Base-by-base conservation (phyloP, 2,329 filamentous ascomycete genomes). In the Apiospora marii region DNA sequence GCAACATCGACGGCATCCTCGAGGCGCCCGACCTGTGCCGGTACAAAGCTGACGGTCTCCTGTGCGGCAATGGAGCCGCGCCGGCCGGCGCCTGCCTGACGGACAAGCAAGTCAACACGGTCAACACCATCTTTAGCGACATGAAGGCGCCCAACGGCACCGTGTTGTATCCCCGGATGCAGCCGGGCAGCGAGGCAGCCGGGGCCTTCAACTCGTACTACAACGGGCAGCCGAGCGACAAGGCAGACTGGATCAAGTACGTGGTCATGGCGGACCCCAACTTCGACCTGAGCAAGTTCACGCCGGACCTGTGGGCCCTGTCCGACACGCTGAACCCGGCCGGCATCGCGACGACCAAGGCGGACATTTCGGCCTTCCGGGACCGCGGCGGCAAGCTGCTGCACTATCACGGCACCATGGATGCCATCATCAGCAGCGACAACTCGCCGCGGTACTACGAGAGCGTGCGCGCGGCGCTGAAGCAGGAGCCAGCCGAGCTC, bases 131-230 rank as follows among this genome's bases (percentile, higher is more conserved):
- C 24, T 75, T 74, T 44, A 67, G 67, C 16, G 67, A 71, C 19
- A 37, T 74, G 5, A 27, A 69, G 24, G 71, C 70, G 1, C 51
- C 70, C 69, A 69, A 72, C 46, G 86, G 86, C 64, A 79, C 81
- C 5, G 78, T 88, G 1, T 81, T 88, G 22, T 89, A 85, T 76
- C 87, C 87, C 1, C 81, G 84, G n/a, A 83, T 88, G 77, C 83
- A 87, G 69, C 86, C 85, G 8, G 87, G 87, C 22, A 82, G 82
- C 19, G 85, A 87, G 74, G 74, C 83, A 10, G 49, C 74, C 3
- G 48, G 80, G 10, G 83, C 83, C 5, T 80, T 82, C 27, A 73
- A 74, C 0, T 76, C 79, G 12, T 75, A 85, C 14, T 83, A 85
- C 70, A 81, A 78, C 53, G 67, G 67, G 85, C 85, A 73, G 43